phyloP scores from a whole-genome alignment of 208 protist genomes.

The Trypanosoma caninum region DNA sequence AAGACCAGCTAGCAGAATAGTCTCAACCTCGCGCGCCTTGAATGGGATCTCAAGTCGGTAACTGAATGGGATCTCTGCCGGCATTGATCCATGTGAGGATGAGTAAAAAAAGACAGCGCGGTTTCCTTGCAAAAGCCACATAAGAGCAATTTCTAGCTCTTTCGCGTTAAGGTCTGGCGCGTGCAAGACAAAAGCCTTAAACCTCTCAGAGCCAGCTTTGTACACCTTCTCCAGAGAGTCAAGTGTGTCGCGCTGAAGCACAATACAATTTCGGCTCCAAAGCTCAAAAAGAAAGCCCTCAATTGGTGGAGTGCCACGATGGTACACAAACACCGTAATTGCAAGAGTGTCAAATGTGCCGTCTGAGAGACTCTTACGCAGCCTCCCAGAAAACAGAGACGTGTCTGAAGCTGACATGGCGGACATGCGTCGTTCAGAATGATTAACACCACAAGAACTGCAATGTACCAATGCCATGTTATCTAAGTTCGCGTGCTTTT shows the following conservation, averaged over 20 bases:
- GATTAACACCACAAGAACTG: background rate
- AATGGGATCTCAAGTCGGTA: constrained; percentile 47
- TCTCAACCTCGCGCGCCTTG: constrained; percentile 30
- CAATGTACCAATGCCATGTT: background rate
- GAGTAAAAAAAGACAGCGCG: constrained; percentile 70
- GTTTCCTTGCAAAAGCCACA: constrained; percentile 34
- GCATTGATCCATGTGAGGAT: constrained; percentile 16
- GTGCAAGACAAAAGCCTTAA: constrained; percentile 67
- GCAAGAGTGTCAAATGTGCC: constrained; percentile 13
- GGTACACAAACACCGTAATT: constrained; percentile 64
- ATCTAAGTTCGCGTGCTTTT: no score
- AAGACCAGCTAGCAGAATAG: constrained; percentile 42
- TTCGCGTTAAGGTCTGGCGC: constrained; percentile 35
- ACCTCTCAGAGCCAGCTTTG: constrained; percentile 43
- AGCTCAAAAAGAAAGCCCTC: constrained; percentile 32
- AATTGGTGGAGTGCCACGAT: constrained; percentile 21
- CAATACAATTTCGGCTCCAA: constrained; percentile 59
- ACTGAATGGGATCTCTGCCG: constrained; percentile 25
- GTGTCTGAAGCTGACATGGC: background rate
- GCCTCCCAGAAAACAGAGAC: background rate
- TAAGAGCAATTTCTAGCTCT: constrained; percentile 34
- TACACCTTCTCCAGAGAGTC: constrained; percentile 38
- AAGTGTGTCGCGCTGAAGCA: constrained; percentile 33
- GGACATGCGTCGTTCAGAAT: background rate
- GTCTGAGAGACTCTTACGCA: constrained; percentile 9